Conservation (phyloP, 2,329 filamentous ascomycete genomes). For the Aspergillus brunneoviolaceus region DNA sequence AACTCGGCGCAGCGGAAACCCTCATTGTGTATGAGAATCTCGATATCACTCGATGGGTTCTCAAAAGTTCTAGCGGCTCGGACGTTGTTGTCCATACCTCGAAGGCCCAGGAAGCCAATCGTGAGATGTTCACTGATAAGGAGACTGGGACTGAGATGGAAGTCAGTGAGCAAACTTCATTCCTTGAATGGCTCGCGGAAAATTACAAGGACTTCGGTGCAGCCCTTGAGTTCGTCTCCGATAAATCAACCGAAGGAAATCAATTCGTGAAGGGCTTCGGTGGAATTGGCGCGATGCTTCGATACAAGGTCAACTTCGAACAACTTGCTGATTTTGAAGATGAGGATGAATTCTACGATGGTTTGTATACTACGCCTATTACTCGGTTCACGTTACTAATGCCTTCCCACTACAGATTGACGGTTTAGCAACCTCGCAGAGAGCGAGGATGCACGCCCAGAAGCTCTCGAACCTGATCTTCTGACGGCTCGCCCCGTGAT, state of each 20-base stretch:
- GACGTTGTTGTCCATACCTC: constrained; percentile 82
- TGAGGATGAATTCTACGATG: constrained; percentile 89
- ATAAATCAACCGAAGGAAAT: constrained; percentile 96
- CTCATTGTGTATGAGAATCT: constrained; percentile 97
- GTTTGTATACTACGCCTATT: constrained; percentile 34
- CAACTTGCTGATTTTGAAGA: constrained; percentile 90
- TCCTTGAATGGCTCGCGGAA: constrained; percentile 99
- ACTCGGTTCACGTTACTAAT: constrained; percentile 4
- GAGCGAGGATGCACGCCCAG: constrained; percentile 80
- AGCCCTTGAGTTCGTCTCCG: constrained; percentile 92
- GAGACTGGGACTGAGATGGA: constrained; percentile 98
- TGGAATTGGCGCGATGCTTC: constrained; percentile 94
- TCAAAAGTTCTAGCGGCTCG: constrained; percentile 73
- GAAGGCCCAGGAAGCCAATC: constrained; percentile 78
- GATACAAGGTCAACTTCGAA: constrained; percentile 99
- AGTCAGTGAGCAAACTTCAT: constrained; percentile 78
- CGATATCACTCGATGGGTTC: constrained; percentile 85
- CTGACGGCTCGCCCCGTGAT: constrained; percentile 54
- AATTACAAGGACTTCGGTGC: constrained; percentile 98
- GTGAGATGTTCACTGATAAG: constrained; percentile 89
- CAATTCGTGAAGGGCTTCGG: constrained; percentile 99
- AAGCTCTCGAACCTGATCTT: constrained; percentile 52
- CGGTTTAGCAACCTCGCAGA: constrained; percentile 81
- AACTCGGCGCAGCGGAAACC: constrained; percentile 90
- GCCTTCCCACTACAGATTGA: constrained; percentile 64